These are phyloP conservation scores for Penicillium psychrosexuale DNA, from an alignment of 2,329 filamentous ascomycete genomes.

Conservation along the genomic window DNA sequence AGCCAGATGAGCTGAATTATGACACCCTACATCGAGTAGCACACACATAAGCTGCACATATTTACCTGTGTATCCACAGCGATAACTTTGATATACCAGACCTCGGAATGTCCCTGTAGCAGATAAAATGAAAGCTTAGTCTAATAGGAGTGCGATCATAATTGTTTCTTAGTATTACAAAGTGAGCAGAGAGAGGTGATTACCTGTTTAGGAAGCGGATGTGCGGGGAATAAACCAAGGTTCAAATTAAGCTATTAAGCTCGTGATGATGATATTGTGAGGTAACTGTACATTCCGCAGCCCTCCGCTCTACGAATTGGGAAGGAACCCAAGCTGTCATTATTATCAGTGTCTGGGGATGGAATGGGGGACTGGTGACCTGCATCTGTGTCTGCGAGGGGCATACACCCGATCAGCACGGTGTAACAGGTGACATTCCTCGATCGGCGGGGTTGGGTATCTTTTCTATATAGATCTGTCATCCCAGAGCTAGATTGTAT, in stretches of 20 bases:
- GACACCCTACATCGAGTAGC: too few relatives aligned
- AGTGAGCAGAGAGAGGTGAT: background rate
- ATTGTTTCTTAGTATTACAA: background rate
- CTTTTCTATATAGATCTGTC: too few relatives aligned
- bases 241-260: background rate
- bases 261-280: background rate
- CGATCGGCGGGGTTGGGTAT: background rate
- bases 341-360: background rate
- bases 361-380: background rate
- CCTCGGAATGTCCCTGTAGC: background rate
- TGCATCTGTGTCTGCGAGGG: conserved; percentile 4
- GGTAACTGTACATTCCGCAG: background rate
- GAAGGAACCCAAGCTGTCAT: background rate
- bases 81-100: too few relatives aligned
- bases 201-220: background rate
- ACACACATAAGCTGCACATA: too few relatives aligned
- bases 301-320: too few relatives aligned
- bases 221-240: too few relatives aligned
- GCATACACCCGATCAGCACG: background rate
- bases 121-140: background rate
- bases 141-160: background rate
- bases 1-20: too few relatives aligned
- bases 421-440: conserved; percentile 2
- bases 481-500: too few relatives aligned
- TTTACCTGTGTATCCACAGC: too few relatives aligned